Evolutionary conservation across 257 asterid genomes (phyloP), one percentile per base, ranked within the genome.

Genomic region (Sherardia arvensis): DNA sequence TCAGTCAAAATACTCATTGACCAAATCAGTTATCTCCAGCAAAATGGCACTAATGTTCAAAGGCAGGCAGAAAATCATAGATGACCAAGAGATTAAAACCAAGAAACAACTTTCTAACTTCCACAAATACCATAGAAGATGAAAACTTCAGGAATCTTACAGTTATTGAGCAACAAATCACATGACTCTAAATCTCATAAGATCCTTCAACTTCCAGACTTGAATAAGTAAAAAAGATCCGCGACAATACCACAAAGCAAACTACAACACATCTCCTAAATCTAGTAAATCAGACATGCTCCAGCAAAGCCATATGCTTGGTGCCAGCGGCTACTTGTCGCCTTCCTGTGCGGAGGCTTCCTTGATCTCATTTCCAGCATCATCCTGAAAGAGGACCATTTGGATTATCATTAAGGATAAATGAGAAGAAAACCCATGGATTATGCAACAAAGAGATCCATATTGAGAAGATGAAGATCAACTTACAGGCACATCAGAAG

Each of bases 401-500:
- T n/a, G 20, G 26, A 34, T 23, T n/a, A 5, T 9, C 6, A 5
- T 49, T n/a, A 49, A 9, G 21, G 59, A 20, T 18, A 11, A 12
- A 0, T 7, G 32, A n/a, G 29, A 38, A 2, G 20, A 47, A 29
- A 45, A 29, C 28, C 28, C 23, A 22, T 3, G 7, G 57, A 67
- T 26, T 4, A 27, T 25, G 22, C 10, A 7, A 1, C 21, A 25
- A 28, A 23, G 64, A 27, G 43, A 53, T 8, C 23, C 3, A 27
- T 17, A 17, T 8, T 8, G 8, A 6, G 4, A 18, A 10, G 22
- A 62, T 25, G 23, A 6, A 14, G 7, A 43, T 43, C 47, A 22
- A 67, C 27, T 45, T 71, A 73, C 78, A 36, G 63, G 78, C 21
- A 47, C 59, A 49, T 73, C 78, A n/a, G 78, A 68, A 57, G 78